Conservation (phyloP, 148 eudicot genomes). For the Amaranthus palmeri region DNA sequence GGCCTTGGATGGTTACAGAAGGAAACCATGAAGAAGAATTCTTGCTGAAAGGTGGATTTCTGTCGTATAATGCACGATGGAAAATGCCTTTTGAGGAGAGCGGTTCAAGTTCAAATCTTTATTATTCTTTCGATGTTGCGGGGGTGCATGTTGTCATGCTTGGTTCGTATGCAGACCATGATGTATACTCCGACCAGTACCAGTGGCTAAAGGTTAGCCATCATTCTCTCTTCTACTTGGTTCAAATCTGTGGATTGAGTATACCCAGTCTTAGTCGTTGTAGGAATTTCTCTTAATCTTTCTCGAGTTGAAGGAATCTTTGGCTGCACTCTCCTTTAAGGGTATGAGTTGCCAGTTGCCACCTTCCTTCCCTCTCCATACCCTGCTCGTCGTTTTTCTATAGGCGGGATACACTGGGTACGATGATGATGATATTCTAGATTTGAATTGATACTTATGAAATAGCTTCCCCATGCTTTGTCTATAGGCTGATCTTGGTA, state of each 20-base stretch:
- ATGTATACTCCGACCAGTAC: slow-evolving; percentile 78
- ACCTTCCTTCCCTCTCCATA: no score
- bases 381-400: no score
- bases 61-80: slow-evolving; percentile 91
- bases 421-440: no score
- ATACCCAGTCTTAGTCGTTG: neutral
- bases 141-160: slow-evolving; percentile 89
- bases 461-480: slow-evolving; percentile 10
- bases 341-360: no score
- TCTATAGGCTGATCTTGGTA: slow-evolving; percentile 75
- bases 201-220: slow-evolving; percentile 76
- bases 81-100: slow-evolving; percentile 96
- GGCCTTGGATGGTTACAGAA: slow-evolving; percentile 97
- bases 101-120: slow-evolving; percentile 83
- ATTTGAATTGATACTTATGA: neutral
- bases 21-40: slow-evolving; percentile 94
- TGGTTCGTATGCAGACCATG: slow-evolving; percentile 85
- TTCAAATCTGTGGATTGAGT: neutral
- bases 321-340: no score
- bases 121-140: slow-evolving; percentile 91
- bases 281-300: no score
- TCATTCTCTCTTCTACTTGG: slow-evolving; percentile 1
- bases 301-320: no score
- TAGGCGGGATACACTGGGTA: no score
- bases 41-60: slow-evolving; percentile 54